Base-by-base conservation (phyloP, 495 filamentous ascomycete genomes). In the Parathielavia appendiculata region DNA sequence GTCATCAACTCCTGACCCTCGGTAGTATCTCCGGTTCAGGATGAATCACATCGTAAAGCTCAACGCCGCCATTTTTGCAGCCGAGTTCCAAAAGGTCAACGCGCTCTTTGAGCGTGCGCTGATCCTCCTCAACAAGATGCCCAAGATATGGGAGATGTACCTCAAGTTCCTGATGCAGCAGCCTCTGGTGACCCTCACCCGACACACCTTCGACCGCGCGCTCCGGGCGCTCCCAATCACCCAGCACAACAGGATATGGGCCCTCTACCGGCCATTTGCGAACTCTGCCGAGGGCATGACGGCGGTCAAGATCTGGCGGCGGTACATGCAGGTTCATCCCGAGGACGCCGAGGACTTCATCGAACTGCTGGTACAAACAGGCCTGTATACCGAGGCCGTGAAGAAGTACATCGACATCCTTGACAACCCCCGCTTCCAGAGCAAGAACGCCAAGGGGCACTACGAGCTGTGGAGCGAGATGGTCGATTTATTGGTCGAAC, bases 391-490 rank as follows among this genome's bases (percentile, higher is more conserved):
- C 16, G 91, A 96, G 67, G 95, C 95, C 9, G 90, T 95, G 36
- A 86, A 90, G 74, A 87, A 87, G 62, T 97, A 93, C 70, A 96
- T 97, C 73, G 87, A 92, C 32, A 88, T 97, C 22, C 80, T 99
- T 62, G 91, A 97, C 75, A 93, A 97, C 65, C 85, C 88, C 16
- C 84, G 85, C 14, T 97, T 97, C 73, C 83, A 85, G 64, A 97
- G 92, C 69, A 96, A 95, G 75, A 82, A 92, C 53, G 87, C 88
- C 35, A 97, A 96, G 71, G 91, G 95, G 16, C 89, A 91, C 61
- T 97, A 97, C 69, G 91, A 97, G 71, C 77, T 97, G 43, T 97
- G 95, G 95, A 93, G 87, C 52, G 95, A 97, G 71, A 93, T 97
- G 88, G 87, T 96, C n/a, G 92, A 97, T 64, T 67, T 97, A 59